A percentile compares a stretch with the other conserved stretches of the same genome.
These are phyloP conservation scores for Coprinellus aureogranulatus DNA, from an alignment of 768 basidiomycete species.

Conservation along the genomic window DNA sequence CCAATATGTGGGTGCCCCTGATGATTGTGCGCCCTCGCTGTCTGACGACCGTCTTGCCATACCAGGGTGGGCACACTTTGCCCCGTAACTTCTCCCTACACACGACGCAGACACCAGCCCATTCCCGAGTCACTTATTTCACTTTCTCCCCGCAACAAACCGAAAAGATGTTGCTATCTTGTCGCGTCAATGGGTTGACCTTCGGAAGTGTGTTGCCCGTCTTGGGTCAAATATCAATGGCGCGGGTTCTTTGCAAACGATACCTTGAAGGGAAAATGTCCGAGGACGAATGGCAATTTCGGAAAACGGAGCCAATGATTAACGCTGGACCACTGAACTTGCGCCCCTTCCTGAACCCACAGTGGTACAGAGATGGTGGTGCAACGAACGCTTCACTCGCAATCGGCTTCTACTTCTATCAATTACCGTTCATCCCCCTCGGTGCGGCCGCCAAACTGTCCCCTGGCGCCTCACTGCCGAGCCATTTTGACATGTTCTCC, in stretches of 20 bases:
- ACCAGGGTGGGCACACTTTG: constrained; percentile 57
- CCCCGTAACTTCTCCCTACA: constrained; percentile 39
- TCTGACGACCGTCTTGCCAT: not conserved
- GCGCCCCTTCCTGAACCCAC: constrained; percentile 45
- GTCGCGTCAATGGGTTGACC: constrained; percentile 42
- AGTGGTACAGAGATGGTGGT: constrained; percentile 49
- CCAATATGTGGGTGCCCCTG: too few species aligned
- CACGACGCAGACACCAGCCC: constrained; percentile 36
- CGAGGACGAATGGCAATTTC: constrained; percentile 50
- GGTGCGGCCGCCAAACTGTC: constrained; percentile 24
- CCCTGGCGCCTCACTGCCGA: constrained; percentile 38
- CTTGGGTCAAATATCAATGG: constrained; percentile 50
- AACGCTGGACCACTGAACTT: constrained; percentile 50
- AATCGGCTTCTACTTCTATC: constrained; percentile 42
- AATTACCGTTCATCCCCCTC: constrained; percentile 48
- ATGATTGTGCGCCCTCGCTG: too few species aligned
- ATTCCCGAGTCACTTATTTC: constrained; percentile 22
- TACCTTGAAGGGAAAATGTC: constrained; percentile 48
- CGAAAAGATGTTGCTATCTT: constrained; percentile 31
- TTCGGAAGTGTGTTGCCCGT: constrained; percentile 51
- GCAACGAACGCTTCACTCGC: constrained; percentile 39
- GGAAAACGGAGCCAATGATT: constrained; percentile 48
- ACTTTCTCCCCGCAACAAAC: constrained; percentile 31
- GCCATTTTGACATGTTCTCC: constrained; percentile 41
- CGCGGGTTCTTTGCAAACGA: constrained; percentile 47